phyloP scores from a whole-genome alignment of 2,329 filamentous ascomycete species.

The Lizonia empirigonia region DNA sequence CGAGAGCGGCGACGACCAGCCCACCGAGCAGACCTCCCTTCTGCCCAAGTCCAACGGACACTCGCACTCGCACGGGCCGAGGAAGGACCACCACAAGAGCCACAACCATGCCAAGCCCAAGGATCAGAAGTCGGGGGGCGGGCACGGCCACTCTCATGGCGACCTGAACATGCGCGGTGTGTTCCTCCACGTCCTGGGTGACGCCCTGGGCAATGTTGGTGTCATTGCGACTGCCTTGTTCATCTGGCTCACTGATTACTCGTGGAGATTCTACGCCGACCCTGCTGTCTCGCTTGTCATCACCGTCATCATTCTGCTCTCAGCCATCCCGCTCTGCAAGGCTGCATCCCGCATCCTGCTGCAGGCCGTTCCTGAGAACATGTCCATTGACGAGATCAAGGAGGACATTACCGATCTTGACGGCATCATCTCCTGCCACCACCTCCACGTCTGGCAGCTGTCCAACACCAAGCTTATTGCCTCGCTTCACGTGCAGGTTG shows the following conservation, averaged over 20 bases:
- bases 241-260: slow-evolving; percentile 88
- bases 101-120: slow-evolving; percentile 84
- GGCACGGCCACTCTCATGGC: slow-evolving; percentile 76
- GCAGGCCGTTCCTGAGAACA: slow-evolving; percentile 88
- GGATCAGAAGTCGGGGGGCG: slow-evolving; percentile 62
- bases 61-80: slow-evolving; percentile 21
- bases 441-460: slow-evolving; percentile 97
- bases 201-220: slow-evolving; percentile 84
- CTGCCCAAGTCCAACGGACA: slow-evolving; percentile 34
- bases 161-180: slow-evolving; percentile 94
- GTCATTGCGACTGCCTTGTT: slow-evolving; percentile 82
- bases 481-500: slow-evolving; percentile 89
- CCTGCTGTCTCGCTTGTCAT: slow-evolving; percentile 93
- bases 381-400: slow-evolving; percentile 87
- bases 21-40: slow-evolving; percentile 47
- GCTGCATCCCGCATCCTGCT: slow-evolving; percentile 87
- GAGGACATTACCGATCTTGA: slow-evolving; percentile 86
- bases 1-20: slow-evolving; percentile 61
- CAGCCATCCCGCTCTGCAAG: slow-evolving; percentile 77
- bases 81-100: slow-evolving; percentile 59
- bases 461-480: slow-evolving; percentile 94
- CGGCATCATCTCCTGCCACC: slow-evolving; percentile 88
- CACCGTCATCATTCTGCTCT: slow-evolving; percentile 74
- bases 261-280: slow-evolving; percentile 85
- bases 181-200: slow-evolving; percentile 74